Percentiles rank a stretch among this genome's conserved stretches.
These are phyloP conservation scores for Trichoderma erinaceum DNA, from an alignment of 495 filamentous ascomycete genomes.

Conservation along the genomic window DNA sequence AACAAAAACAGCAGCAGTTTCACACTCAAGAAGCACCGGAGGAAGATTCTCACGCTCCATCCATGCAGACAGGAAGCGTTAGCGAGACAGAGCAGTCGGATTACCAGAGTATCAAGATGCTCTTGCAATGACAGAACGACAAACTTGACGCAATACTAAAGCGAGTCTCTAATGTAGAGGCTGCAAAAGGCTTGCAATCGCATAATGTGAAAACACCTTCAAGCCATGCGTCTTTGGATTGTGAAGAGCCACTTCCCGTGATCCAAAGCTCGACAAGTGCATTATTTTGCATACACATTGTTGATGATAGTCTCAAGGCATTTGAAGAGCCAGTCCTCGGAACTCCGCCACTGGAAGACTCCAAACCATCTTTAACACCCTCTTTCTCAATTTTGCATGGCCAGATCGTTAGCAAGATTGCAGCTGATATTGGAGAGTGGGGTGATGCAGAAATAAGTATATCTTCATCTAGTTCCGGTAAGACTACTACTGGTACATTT, in stretches of 20 bases:
- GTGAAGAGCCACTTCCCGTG: neutral
- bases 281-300: neutral
- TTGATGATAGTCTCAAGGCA: neutral
- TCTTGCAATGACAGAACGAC: neutral
- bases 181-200: neutral
- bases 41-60: too few relatives aligned
- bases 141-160: neutral
- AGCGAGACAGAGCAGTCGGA: neutral
- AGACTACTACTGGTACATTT: too few relatives aligned
- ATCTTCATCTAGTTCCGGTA: neutral
- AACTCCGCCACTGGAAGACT: neutral
- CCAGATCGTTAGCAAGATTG: neutral
- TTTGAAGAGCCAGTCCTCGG: neutral
- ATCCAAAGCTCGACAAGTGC: neutral
- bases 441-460: neutral
- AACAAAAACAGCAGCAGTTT: neutral
- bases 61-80: neutral
- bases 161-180: neutral
- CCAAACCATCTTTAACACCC: neutral
- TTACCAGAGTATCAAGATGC: neutral
- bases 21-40: too few relatives aligned
- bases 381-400: neutral
- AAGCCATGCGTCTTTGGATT: neutral
- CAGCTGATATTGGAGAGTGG: neutral
- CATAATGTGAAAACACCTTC: neutral